These are phyloP conservation scores for Comarum palustre DNA, from an alignment of 306 rosid species.

Conservation along the genomic window DNA sequence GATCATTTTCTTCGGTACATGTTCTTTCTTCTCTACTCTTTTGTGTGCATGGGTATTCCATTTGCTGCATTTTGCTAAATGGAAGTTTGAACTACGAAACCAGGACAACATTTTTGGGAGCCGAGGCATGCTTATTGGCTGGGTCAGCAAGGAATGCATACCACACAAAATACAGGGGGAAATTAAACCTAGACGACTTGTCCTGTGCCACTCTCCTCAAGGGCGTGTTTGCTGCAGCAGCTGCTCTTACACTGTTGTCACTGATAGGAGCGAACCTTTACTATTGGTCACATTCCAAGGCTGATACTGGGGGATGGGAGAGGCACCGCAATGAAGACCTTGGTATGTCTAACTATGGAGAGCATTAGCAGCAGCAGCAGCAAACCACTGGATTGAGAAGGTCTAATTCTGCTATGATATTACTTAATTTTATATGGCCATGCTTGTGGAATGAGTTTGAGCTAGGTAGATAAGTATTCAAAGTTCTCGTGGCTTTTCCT, in stretches of 20 bases:
- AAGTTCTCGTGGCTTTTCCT: constrained; percentile 35
- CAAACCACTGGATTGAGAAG: constrained; percentile 46
- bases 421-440: background rate
- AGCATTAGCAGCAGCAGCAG: constrained; percentile 39
- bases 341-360: constrained; percentile 48
- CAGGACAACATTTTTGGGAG: constrained; percentile 82
- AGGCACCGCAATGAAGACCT: constrained; percentile 74
- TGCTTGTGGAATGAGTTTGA: constrained; percentile 12
- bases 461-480: constrained; percentile 18
- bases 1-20: background rate
- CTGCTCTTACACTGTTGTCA: constrained; percentile 76
- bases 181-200: constrained; percentile 27
- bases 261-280: constrained; percentile 59
- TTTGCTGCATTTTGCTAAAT: constrained; percentile 19
- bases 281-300: constrained; percentile 80
- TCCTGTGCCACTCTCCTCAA: constrained; percentile 87
- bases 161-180: constrained; percentile 72
- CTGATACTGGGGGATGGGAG: constrained; percentile 96
- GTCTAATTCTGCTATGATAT: constrained; percentile 22
- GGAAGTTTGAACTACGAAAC: constrained; percentile 16
- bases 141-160: constrained; percentile 96
- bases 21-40: background rate
- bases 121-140: constrained; percentile 86
- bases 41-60: background rate
- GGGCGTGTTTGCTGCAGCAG: constrained; percentile 96